Percentiles rank a stretch among this genome's conserved stretches.
Evolutionary conservation across 2,329 filamentous ascomycete genomes (phyloP).

Genomic region (Fusarium setosum): DNA sequence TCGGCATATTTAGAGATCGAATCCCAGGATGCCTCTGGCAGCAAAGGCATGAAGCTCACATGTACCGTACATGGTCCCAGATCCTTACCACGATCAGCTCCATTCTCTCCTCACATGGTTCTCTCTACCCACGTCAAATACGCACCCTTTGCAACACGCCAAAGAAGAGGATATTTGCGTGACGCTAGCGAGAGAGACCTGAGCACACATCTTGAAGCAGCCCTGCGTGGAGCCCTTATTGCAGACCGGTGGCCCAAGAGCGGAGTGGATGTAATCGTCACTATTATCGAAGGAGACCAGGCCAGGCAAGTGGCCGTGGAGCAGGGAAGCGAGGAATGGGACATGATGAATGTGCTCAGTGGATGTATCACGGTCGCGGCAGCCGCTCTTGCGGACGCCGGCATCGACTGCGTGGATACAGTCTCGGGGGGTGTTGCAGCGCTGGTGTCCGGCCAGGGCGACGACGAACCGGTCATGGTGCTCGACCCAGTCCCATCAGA

Average conservation of each 20-base stretch:
- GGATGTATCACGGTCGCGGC: slow-evolving; percentile 95
- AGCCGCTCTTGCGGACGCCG: slow-evolving; percentile 91
- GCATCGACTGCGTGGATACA: slow-evolving; percentile 94
- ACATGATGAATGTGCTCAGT: slow-evolving; percentile 89
- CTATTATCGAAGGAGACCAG: slow-evolving; percentile 92
- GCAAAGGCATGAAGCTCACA: slow-evolving; percentile 86
- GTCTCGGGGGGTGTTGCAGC: slow-evolving; percentile 91
- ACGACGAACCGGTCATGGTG: slow-evolving; percentile 62
- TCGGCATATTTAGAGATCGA: slow-evolving; percentile 86
- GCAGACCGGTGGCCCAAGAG: slow-evolving; percentile 99
- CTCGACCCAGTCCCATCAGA: slow-evolving; percentile 87
- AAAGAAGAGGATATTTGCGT: slow-evolving; percentile 85
- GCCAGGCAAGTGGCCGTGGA: slow-evolving; percentile 66
- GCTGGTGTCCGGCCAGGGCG: slow-evolving; percentile 63
- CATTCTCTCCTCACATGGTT: slow-evolving; percentile 92
- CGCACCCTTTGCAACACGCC: slow-evolving; percentile 89
- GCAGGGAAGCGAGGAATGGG: slow-evolving; percentile 76
- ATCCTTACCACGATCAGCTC: slow-evolving; percentile 87
- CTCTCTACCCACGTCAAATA: slow-evolving; percentile 96
- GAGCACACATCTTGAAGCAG: slow-evolving; percentile 90
- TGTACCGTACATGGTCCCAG: slow-evolving; percentile 95
- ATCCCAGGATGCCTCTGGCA: slow-evolving; percentile 56
- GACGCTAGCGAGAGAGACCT: slow-evolving; percentile 90
- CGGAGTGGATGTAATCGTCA: slow-evolving; percentile 93
- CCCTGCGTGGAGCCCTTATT: slow-evolving; percentile 88